Conservation (phyloP, 2,329 filamentous ascomycete genomes). For the Annulohypoxylon truncatum region DNA sequence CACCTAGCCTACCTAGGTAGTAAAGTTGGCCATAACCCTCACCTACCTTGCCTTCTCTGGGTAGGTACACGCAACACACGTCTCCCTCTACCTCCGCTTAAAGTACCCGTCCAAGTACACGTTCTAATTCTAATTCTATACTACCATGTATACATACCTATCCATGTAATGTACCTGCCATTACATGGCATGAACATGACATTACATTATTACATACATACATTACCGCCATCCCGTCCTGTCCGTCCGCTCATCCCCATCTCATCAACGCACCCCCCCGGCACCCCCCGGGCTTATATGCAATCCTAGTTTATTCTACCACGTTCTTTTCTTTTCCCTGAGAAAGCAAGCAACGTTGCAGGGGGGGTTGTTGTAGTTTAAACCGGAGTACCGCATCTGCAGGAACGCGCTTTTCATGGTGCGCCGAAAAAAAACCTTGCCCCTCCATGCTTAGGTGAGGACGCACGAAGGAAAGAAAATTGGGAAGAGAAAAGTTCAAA, state of each 20-base stretch:
- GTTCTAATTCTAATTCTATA: no score
- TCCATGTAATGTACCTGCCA: not conserved
- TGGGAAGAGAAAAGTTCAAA: not conserved
- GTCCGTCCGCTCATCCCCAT: no score
- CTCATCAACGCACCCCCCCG: no score
- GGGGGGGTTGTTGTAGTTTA: no score
- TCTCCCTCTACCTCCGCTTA: not conserved
- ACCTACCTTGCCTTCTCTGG: not conserved
- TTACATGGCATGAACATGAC: not conserved
- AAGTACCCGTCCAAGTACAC: not conserved
- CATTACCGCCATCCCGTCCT: not conserved
- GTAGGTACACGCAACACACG: not conserved
- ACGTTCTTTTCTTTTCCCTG: not conserved
- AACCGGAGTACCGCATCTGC: not conserved
- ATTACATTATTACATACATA: not conserved
- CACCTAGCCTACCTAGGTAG: not conserved
- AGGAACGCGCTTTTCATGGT: constrained; percentile 6
- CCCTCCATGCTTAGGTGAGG: not conserved
- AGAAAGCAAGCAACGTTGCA: constrained; percentile 10
- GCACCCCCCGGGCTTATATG: not conserved
- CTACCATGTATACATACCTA: not conserved
- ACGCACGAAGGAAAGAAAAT: not conserved
- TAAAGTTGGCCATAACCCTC: not conserved
- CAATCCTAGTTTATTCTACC: not conserved
- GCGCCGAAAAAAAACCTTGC: not conserved